Base-by-base conservation (phyloP, 2,329 filamentous ascomycete genomes). In the Colletotrichum tropicale region DNA sequence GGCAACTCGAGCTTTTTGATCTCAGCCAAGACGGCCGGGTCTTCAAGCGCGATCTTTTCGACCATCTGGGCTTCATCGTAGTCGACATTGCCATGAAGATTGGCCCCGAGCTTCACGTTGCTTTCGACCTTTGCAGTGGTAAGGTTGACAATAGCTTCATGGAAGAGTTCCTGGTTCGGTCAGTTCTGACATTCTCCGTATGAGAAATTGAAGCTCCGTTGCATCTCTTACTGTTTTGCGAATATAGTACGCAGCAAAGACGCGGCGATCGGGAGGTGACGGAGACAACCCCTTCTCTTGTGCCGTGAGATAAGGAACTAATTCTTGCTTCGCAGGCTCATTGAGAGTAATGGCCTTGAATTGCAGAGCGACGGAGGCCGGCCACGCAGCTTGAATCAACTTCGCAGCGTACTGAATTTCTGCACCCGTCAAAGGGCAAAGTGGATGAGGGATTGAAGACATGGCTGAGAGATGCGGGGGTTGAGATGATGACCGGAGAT, bases 301-400 rank as follows among this genome's bases (percentile, higher is more conserved):
- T 13, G 88, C 88, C 21, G 86, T 85, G 43, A 91, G 81, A 79
- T 89, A 92, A 4, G 86, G 86, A 26, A 88, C 78, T 10, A 91
- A 85, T 56, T 90, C 85, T 6, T 83, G 80, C 83, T 92, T 92
- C 9, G 87, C 83, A 7, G 91, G 90, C 79, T 92, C 90, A 56
- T 87, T 84, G n/a, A 92, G 83, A n/a, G 88, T 93, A 30, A 93
- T 86, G 58, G 86, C 85, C 81, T 93, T 93, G 87, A 92, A 94
- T 67, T 92, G 89, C 58, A 93, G 81, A 34, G 89, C 86, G 4
- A 88, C 89, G 28, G 87, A 86, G 15, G 85, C 83, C 1, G 91
- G 91, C 89, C 91, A 93, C 71, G 87, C 84, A 62, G 83, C 81
- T 73, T 84, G 87, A 76, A 93, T 85, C 36, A 92, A 83, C 3